Percentiles rank a stretch among this genome's conserved stretches.
phyloP scores from a whole-genome alignment of 768 basidiomycete species.

The Hericium erinaceus region DNA sequence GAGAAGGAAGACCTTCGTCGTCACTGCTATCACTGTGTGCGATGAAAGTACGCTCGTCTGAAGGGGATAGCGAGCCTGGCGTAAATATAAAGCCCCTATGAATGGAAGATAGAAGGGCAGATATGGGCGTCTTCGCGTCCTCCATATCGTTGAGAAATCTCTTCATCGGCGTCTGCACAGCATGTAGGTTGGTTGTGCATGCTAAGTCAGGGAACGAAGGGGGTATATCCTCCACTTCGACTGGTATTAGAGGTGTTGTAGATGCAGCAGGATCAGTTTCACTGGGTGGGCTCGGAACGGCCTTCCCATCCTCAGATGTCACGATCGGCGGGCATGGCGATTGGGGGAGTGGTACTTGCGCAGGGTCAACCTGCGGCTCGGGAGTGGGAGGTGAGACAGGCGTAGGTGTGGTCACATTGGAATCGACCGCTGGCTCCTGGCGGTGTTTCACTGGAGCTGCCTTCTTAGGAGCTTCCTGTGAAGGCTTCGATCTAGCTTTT shows the following conservation, averaged over 20 bases:
- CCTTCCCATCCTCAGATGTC: background rate
- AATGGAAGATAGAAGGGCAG: conserved; percentile 45
- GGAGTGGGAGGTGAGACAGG: conserved; percentile 1
- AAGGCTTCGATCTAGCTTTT: background rate
- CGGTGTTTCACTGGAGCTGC: background rate
- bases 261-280: background rate
- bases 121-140: conserved; percentile 46
- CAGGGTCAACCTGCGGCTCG: conserved; percentile 5
- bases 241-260: background rate
- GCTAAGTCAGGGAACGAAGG: background rate
- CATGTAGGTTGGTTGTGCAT: background rate
- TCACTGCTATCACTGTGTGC: background rate
- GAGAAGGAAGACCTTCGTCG: no score
- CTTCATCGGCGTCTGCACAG: background rate
- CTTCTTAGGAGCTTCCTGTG: background rate
- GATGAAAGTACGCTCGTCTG: conserved; percentile 35
- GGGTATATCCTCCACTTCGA: background rate
- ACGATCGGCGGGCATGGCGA: background rate
- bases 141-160: background rate
- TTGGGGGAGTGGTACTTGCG: conserved; percentile 6
- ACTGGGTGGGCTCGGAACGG: background rate
- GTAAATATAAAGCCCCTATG: conserved; percentile 62
- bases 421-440: background rate
- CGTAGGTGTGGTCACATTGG: background rate
- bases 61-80: conserved; percentile 53